These are phyloP conservation scores for Dothideomycetes sp. DNA, from an alignment of 2,329 filamentous ascomycete species.

Conservation along the genomic window DNA sequence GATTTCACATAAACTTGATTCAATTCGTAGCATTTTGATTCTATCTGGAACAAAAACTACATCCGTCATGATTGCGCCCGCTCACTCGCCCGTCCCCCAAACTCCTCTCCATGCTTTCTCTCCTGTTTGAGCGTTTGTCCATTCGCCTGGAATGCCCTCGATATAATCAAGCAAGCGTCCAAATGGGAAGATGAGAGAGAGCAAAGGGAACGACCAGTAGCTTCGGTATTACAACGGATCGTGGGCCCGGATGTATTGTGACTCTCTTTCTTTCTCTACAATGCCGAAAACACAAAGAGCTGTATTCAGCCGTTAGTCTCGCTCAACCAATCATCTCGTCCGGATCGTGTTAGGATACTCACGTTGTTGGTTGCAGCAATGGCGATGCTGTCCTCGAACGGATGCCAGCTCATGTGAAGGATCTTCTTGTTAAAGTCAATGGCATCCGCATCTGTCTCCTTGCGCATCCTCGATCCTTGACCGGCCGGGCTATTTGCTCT, in stretches of 20 bases:
- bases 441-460: conserved; percentile 97
- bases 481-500: conserved; percentile 81
- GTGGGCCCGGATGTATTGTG: background rate
- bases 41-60: conserved; percentile 9
- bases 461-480: conserved; percentile 89
- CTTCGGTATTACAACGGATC: background rate
- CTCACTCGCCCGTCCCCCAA: background rate
- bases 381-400: conserved; percentile 97
- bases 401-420: conserved; percentile 99
- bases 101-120: background rate
- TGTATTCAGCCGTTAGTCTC: conserved; percentile 23
- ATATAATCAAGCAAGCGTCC: conserved; percentile 1
- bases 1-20: background rate
- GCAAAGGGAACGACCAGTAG: conserved; percentile 4
- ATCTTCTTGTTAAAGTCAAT: conserved; percentile 99
- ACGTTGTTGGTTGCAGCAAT: conserved; percentile 99
- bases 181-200: background rate
- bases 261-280: too few species aligned
- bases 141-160: conserved; percentile 4
- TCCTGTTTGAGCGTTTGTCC: too few species aligned
- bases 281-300: conserved; percentile 48
- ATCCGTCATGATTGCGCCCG: background rate
- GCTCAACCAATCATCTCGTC: background rate
- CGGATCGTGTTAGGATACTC: conserved; percentile 35
- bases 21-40: conserved; percentile 9